A percentile compares a stretch with the other conserved stretches of the same genome.
Evolutionary conservation across 23 red algal species (phyloP).

Genomic region (Gracilariopsis chorda): DNA sequence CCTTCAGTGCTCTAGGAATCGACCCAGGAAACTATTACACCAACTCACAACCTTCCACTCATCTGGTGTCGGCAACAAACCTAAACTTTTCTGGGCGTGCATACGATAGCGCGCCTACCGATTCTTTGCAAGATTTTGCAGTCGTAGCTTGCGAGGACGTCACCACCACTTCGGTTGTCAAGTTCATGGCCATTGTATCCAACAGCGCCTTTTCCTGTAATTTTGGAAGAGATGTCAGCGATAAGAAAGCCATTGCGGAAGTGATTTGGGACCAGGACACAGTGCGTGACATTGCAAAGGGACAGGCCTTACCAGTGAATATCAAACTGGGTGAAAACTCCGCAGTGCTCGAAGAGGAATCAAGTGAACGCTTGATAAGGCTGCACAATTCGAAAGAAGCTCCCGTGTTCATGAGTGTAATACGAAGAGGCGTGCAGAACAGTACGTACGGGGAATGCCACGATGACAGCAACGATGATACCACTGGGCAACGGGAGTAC

Average conservation of each 20-base stretch:
- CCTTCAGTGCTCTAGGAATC: background rate
- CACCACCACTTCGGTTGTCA: background rate
- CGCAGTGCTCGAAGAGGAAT: background rate
- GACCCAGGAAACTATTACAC: background rate
- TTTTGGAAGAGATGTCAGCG: background rate
- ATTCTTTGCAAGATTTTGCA: background rate
- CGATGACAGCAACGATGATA: background rate
- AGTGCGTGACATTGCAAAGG: background rate
- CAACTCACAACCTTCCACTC: background rate
- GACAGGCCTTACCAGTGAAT: background rate
- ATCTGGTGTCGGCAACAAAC: background rate
- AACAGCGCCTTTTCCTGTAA: background rate
- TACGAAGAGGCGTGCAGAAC: background rate
- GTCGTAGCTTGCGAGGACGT: background rate
- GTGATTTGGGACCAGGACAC: conserved; percentile 3
- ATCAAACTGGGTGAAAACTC: background rate
- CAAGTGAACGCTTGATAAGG: background rate
- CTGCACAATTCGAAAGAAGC: background rate
- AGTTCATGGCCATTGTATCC: background rate
- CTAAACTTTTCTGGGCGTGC: background rate
- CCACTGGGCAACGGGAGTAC: background rate
- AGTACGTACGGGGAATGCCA: background rate
- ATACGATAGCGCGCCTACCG: background rate
- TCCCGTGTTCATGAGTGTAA: background rate
- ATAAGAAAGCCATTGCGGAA: background rate